Percentiles rank a stretch among this genome's conserved stretches.
These are phyloP conservation scores for Lactarius indigo DNA, from an alignment of 768 basidiomycete species.

Conservation along the genomic window DNA sequence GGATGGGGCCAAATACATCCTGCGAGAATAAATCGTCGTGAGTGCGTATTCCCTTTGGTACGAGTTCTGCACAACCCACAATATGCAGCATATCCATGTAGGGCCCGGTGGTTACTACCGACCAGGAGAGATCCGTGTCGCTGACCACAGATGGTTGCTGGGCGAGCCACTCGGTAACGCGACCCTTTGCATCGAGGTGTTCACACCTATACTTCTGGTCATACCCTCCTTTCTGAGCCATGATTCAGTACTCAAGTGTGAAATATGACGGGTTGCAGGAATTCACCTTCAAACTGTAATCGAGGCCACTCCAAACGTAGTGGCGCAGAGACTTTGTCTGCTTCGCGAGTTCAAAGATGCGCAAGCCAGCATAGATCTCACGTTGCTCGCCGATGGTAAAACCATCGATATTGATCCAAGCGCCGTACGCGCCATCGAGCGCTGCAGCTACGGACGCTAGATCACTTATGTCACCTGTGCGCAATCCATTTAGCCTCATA, in stretches of 20 bases:
- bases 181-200: constrained; percentile 41
- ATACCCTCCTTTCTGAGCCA: neutral
- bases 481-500: neutral
- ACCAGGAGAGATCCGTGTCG: constrained; percentile 36
- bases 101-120: constrained; percentile 38
- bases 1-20: constrained; percentile 27
- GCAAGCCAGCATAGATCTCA: constrained; percentile 39
- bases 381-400: constrained; percentile 41
- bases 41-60: neutral
- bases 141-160: constrained; percentile 34
- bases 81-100: constrained; percentile 43
- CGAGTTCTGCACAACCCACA: constrained; percentile 27
- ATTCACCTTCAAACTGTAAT: constrained; percentile 38
- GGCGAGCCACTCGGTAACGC: constrained; percentile 37
- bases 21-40: neutral
- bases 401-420: constrained; percentile 36
- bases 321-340: constrained; percentile 34
- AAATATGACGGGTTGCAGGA: neutral
- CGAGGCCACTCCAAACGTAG: constrained; percentile 41
- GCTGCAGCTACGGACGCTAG: constrained; percentile 32
- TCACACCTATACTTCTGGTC: constrained; percentile 34
- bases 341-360: constrained; percentile 40
- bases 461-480: constrained; percentile 14
- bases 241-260: neutral
- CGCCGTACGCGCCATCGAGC: constrained; percentile 35